These are phyloP conservation scores for Taphrina sp. DNA, from an alignment of 1,139 yeast species.

Conservation along the genomic window DNA sequence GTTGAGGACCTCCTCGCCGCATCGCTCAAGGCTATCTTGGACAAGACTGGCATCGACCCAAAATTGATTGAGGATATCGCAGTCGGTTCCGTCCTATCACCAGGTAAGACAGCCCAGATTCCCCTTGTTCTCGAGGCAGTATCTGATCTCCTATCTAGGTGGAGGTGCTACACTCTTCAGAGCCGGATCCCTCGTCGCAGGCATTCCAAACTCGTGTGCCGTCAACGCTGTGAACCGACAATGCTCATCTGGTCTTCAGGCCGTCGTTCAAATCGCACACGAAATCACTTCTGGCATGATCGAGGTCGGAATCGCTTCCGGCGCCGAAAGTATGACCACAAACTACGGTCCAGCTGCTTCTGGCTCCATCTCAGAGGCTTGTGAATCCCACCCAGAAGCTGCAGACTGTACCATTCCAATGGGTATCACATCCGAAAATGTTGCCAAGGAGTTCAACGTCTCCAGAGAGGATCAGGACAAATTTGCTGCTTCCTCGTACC, in stretches of 20 bases:
- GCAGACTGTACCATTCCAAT: conserved; percentile 47
- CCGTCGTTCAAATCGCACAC: conserved; percentile 83
- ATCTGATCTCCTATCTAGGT: too few species aligned
- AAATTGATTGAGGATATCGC: conserved; percentile 73
- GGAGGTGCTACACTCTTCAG: conserved; percentile 51
- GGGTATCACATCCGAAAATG: conserved; percentile 49
- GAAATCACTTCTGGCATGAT: conserved; percentile 85
- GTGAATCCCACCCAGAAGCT: conserved; percentile 49
- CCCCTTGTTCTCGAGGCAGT: too few species aligned
- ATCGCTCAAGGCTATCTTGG: conserved; percentile 58
- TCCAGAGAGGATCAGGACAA: conserved; percentile 45
- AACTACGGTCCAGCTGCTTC: conserved; percentile 59
- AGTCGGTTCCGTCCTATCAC: conserved; percentile 69
- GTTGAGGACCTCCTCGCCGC: conserved; percentile 70
- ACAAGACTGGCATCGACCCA: conserved; percentile 56
- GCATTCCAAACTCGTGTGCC: conserved; percentile 69
- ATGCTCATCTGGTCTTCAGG: conserved; percentile 91
- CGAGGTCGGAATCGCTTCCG: conserved; percentile 84
- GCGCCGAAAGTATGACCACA: conserved; percentile 85
- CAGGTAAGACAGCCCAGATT: too few species aligned
- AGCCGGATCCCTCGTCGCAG: conserved; percentile 76
- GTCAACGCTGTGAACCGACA: conserved; percentile 86
- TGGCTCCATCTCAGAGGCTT: conserved; percentile 60
- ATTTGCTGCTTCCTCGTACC: conserved; percentile 48
- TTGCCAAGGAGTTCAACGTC: conserved; percentile 43